These are phyloP conservation scores for Lasiodiplodia sp. DNA, from an alignment of 2,329 filamentous ascomycete species.

Conservation along the genomic window DNA sequence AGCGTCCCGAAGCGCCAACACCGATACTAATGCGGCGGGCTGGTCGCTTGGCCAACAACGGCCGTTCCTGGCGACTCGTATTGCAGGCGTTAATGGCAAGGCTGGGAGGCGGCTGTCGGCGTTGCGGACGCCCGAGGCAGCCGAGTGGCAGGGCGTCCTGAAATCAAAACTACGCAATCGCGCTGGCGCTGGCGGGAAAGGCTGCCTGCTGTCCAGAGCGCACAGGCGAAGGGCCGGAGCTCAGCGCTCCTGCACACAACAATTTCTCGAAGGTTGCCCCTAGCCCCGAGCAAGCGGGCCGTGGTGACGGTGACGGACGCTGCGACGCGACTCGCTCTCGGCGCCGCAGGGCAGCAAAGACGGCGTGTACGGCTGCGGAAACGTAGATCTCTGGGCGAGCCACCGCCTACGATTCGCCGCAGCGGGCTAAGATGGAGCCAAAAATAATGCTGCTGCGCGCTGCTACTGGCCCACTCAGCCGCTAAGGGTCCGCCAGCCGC, in stretches of 20 bases:
- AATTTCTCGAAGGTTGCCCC: slow-evolving; percentile 20
- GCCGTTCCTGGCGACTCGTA: slow-evolving; percentile 4
- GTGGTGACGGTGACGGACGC: slow-evolving; percentile 1
- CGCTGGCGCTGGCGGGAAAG: slow-evolving; percentile 14
- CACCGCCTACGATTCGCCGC: slow-evolving; percentile 6
- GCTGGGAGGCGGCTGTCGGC: slow-evolving; percentile 2
- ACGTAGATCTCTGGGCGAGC: slow-evolving; percentile 18
- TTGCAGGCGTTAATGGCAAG: slow-evolving; percentile 10
- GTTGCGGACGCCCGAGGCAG: not conserved
- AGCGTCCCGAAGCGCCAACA: slow-evolving; percentile 2
- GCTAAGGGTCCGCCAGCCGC: slow-evolving; percentile 16
- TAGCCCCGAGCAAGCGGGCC: slow-evolving; percentile 15
- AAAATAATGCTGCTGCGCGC: slow-evolving; percentile 11
- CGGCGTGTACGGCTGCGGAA: slow-evolving; percentile 4
- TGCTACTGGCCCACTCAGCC: slow-evolving; percentile 7
- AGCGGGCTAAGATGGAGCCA: slow-evolving; percentile 1
- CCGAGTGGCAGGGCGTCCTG: slow-evolving; percentile 15
- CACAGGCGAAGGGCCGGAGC: slow-evolving; percentile 13
- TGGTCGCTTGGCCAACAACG: slow-evolving; percentile 14
- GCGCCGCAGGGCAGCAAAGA: not conserved
- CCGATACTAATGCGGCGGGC: slow-evolving; percentile 5
- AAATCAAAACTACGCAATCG: slow-evolving; percentile 29
- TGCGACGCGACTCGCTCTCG: slow-evolving; percentile 3
- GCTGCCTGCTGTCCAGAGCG: slow-evolving; percentile 10
- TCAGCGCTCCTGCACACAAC: slow-evolving; percentile 22